A percentile compares a stretch with the other conserved stretches of the same genome.
These are phyloP conservation scores for Kitagawia praeruptora DNA, from an alignment of 129 eudicot genomes.

Conservation along the genomic window DNA sequence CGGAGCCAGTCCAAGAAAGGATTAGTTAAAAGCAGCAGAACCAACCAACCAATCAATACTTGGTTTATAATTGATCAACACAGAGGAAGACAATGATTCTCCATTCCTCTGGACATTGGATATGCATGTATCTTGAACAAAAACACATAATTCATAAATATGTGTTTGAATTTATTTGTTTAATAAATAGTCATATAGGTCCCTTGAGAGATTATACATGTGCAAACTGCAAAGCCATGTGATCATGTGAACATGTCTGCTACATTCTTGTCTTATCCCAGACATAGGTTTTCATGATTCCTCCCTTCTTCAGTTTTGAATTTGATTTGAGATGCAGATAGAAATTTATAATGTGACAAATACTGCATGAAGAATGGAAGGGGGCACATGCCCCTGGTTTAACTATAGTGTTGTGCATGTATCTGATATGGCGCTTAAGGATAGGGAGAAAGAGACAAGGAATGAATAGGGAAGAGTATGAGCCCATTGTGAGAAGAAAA, in stretches of 20 bases:
- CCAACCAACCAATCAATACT: too few species aligned
- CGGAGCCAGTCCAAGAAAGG: not conserved
- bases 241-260: not conserved
- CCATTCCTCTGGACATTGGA: not conserved
- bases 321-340: not conserved
- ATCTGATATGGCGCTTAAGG: not conserved
- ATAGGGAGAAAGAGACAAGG: constrained; percentile 9
- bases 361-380: too few species aligned
- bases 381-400: too few species aligned
- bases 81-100: constrained; percentile 2
- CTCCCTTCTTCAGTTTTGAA: not conserved
- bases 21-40: not conserved
- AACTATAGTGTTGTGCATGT: too few species aligned
- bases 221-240: constrained; percentile 18
- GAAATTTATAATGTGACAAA: not conserved
- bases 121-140: not conserved
- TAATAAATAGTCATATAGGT: not conserved
- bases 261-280: not conserved
- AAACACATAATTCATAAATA: not conserved
- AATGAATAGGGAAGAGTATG: constrained; percentile 5
- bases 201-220: constrained; percentile 6
- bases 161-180: not conserved
- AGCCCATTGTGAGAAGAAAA: constrained; percentile 8
- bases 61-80: too few species aligned
- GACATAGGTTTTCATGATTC: not conserved